A percentile compares a stretch with the other conserved stretches of the same genome.
Evolutionary conservation across 2,329 filamentous ascomycete genomes (phyloP).

Genomic region (Paraconiothyrium brasiliense): DNA sequence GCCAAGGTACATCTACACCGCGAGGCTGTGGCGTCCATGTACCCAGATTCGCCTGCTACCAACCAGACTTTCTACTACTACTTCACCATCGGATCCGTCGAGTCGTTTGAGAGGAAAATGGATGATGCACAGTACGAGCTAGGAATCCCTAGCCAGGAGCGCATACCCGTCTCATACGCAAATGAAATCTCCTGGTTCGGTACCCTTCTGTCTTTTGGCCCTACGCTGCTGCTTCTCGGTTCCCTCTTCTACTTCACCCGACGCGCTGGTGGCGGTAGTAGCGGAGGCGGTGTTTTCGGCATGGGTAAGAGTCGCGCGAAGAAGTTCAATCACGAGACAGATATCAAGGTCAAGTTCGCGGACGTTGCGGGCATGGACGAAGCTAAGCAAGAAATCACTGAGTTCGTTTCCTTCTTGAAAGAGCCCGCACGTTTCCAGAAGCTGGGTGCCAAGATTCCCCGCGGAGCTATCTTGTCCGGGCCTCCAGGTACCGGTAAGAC

Average conservation of each 20-base stretch:
- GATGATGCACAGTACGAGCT: slow-evolving; percentile 90
- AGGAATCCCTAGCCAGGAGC: slow-evolving; percentile 83
- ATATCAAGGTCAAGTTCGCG: slow-evolving; percentile 95
- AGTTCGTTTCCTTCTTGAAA: slow-evolving; percentile 97
- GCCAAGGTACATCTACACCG: slow-evolving; percentile 85
- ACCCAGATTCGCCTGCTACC: slow-evolving; percentile 77
- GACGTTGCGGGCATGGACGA: slow-evolving; percentile 99
- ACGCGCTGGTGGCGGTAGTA: slow-evolving; percentile 73
- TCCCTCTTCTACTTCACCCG: slow-evolving; percentile 81
- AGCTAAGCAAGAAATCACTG: slow-evolving; percentile 98
- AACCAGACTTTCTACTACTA: slow-evolving; percentile 82
- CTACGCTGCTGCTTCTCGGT: slow-evolving; percentile 85
- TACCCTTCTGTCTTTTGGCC: slow-evolving; percentile 82
- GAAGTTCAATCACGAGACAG: slow-evolving; percentile 96
- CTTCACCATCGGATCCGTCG: slow-evolving; percentile 94
- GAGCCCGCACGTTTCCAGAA: slow-evolving; percentile 91
- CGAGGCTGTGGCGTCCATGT: slow-evolving; percentile 74
- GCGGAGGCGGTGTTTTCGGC: slow-evolving; percentile 83
- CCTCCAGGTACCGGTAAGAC: slow-evolving; percentile 99
- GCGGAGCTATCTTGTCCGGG: slow-evolving; percentile 95
- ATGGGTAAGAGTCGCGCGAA: slow-evolving; percentile 97
- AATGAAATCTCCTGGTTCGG: slow-evolving; percentile 77
- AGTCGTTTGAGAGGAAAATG: slow-evolving; percentile 88
- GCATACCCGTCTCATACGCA: slow-evolving; percentile 91
- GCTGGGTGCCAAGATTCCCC: slow-evolving; percentile 96